Base-by-base conservation (phyloP, 805 yeast genomes). In the Monosporozyma servazzii region DNA sequence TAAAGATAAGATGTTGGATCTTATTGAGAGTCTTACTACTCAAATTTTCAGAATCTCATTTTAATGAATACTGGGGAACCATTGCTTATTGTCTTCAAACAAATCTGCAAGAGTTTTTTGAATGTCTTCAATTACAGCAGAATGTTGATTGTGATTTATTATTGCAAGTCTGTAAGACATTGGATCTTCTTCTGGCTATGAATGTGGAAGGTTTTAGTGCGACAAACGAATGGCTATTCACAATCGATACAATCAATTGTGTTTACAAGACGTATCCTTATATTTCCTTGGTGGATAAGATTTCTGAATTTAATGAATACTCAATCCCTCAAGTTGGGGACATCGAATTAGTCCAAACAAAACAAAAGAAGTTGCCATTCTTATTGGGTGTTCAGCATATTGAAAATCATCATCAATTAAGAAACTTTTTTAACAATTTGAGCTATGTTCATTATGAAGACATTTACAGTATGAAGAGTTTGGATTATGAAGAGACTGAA, bases 171-270 rank as follows among this genome's bases (percentile, higher is more conserved):
- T 83, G 88, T 60, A 91, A 90, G 65, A 70, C 93, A 15, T 70
- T 93, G 46, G 99, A 91, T 62, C 75, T 86, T 30, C 65, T 89
- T 21, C 64, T 91, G 20, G 72, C 84, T 1, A 58, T 89, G 51
- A 79, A 81, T 37, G 75, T 76, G 42, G 97, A 90, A 62, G 96
- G 88, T 75, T 91, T 72, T 83, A 82, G 67, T 62, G 79, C 66
- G 63, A 68, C 68, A 8, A 68, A 79, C 54, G 93, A 88, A 60
- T 91, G 98, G 98, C 71, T 93, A 1, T 93, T 88, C 62, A 78
- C 91, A 10, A 75, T 82, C 27, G 88, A 85, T 58, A 81, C 79
- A 17, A 74, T 81, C 17, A 83, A 81, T 53, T 80, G 84, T 18
- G 73, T 78, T 30, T 75, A 73, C 58, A 73, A 75, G 53, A 68